Conservation (phyloP, 768 basidiomycete species). For the Hydnomerulius pinastri region DNA sequence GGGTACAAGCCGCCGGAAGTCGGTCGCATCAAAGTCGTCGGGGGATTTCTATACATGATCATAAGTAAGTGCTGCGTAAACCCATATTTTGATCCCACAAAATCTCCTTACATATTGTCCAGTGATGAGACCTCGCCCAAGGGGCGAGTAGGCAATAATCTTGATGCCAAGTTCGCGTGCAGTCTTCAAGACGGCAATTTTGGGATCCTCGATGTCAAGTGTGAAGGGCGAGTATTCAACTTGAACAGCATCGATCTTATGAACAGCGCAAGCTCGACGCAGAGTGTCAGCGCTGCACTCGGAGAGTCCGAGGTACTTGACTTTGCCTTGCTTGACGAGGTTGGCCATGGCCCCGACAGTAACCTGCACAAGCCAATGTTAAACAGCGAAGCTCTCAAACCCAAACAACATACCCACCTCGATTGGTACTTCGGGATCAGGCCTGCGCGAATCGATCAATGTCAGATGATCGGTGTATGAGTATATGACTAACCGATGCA, state of each 20-base stretch:
- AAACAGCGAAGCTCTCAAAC: too few species aligned
- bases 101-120: constrained; percentile 46
- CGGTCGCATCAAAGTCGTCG: constrained; percentile 32
- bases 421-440: constrained; percentile 47
- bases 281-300: constrained; percentile 49
- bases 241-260: constrained; percentile 52
- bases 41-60: constrained; percentile 28
- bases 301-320: constrained; percentile 54
- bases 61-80: too few species aligned
- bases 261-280: constrained; percentile 51
- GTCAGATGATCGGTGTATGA: not conserved
- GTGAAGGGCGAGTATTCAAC: constrained; percentile 54
- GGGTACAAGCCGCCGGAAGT: constrained; percentile 27
- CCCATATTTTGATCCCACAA: too few species aligned
- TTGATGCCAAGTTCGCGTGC: constrained; percentile 51
- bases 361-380: constrained; percentile 22
- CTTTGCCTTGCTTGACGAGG: constrained; percentile 49
- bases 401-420: constrained; percentile 41
- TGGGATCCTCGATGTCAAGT: constrained; percentile 50
- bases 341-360: constrained; percentile 53
- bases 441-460: constrained; percentile 22
- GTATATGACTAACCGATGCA: constrained; percentile 36
- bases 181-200: constrained; percentile 43
- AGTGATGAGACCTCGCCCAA: constrained; percentile 54
- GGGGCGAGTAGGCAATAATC: constrained; percentile 53